Evolutionary conservation across 1,284 basidiomycete species (phyloP).

Genomic region (Cutaneotrichosporon mucoides): DNA sequence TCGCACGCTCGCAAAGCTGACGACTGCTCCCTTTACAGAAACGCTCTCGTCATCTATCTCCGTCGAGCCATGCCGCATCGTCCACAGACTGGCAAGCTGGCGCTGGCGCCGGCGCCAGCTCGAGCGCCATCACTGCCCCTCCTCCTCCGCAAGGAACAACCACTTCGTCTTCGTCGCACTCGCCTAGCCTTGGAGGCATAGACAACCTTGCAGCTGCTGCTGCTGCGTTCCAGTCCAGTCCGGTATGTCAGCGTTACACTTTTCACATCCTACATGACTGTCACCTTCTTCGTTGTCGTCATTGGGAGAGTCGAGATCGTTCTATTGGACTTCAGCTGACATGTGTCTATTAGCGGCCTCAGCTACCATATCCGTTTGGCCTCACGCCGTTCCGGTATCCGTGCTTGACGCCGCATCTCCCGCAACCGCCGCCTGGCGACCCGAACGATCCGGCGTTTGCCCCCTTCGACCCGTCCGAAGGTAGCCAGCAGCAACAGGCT

Average conservation of each 20-base stretch:
- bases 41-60: conserved; percentile 15
- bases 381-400: conserved; percentile 36
- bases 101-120: background rate
- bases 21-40: conserved; percentile 8
- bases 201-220: conserved; percentile 25
- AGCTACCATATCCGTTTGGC: conserved; percentile 30
- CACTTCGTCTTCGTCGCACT: conserved; percentile 3
- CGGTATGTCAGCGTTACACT: conserved; percentile 6
- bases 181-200: conserved; percentile 16
- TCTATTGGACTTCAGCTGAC: background rate
- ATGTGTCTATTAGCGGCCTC: background rate
- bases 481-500: background rate
- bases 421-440: conserved; percentile 32
- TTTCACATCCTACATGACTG: no score
- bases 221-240: conserved; percentile 14
- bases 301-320: background rate
- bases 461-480: conserved; percentile 26
- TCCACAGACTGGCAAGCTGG: background rate
- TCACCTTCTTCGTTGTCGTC: no score
- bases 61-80: conserved; percentile 1
- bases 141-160: no score
- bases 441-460: conserved; percentile 27
- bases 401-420: conserved; percentile 26
- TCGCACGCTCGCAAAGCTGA: background rate
- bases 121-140: no score